Conservation (phyloP, 352 stramenopile species). For the Phytophthora pini region DNA sequence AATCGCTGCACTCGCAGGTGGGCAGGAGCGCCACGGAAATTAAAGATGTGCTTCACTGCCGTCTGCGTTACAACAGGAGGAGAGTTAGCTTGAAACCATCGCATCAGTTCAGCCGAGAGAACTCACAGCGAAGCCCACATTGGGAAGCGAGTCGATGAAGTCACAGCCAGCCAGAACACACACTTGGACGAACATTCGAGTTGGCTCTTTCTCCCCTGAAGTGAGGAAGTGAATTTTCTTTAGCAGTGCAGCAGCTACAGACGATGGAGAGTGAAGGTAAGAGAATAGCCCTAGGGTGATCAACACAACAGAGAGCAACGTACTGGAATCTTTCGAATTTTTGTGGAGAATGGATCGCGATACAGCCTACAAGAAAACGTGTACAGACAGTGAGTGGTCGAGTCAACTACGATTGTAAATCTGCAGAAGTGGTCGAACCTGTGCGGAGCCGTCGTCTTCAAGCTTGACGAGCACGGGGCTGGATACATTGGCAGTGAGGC, state of each 20-base stretch:
- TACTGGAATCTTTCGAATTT: constrained; percentile 49
- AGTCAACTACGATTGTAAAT: neutral
- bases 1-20: constrained; percentile 68
- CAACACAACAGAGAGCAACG: neutral
- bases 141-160: constrained; percentile 80
- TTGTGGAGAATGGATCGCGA: constrained; percentile 63
- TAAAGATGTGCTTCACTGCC: constrained; percentile 77
- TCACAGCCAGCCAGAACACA: constrained; percentile 78
- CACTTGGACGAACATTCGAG: constrained; percentile 84
- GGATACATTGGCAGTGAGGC: constrained; percentile 56
- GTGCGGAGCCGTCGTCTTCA: constrained; percentile 63
- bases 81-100: constrained; percentile 5
- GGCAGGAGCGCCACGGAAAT: constrained; percentile 64
- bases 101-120: neutral
- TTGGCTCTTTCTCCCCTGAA: constrained; percentile 60
- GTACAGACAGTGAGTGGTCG: neutral
- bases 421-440: constrained; percentile 31
- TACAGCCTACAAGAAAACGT: constrained; percentile 41
- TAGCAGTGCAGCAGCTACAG: constrained; percentile 56
- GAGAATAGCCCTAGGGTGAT: no score
- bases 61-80: constrained; percentile 41
- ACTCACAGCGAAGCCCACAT: constrained; percentile 76
- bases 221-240: constrained; percentile 71
- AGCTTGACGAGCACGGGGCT: constrained; percentile 75
- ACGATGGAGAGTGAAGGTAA: neutral